Conservation (phyloP, 345 rosid genomes). For the Combretum micranthum region DNA sequence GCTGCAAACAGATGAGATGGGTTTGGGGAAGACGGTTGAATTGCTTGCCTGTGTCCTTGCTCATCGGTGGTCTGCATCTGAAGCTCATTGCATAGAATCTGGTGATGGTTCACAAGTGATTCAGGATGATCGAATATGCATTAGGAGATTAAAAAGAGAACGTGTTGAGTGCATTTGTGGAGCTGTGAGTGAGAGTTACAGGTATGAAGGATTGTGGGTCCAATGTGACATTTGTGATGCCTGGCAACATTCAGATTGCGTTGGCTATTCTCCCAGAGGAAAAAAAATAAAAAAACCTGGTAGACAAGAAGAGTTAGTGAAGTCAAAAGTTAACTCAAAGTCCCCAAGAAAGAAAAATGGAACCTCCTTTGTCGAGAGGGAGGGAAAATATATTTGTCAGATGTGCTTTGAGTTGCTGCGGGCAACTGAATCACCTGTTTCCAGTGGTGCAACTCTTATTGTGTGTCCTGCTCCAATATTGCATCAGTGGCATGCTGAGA, state of each 20-base stretch:
- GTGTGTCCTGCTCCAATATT: constrained; percentile 96
- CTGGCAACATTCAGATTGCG: constrained; percentile 99
- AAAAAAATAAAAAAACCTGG: constrained; percentile 23
- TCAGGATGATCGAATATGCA: constrained; percentile 32
- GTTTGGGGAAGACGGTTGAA: constrained; percentile 94
- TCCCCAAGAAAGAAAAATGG: constrained; percentile 42
- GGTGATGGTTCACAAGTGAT: constrained; percentile 17
- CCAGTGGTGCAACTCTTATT: constrained; percentile 87
- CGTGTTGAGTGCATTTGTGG: constrained; percentile 95
- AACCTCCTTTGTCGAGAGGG: constrained; percentile 42
- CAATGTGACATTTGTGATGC: constrained; percentile 97
- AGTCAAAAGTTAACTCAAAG: constrained; percentile 21
- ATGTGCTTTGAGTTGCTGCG: constrained; percentile 70
- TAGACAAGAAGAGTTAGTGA: constrained; percentile 6
- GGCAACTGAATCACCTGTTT: constrained; percentile 68
- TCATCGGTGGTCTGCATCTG: constrained; percentile 51
- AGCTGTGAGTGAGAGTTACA: constrained; percentile 80
- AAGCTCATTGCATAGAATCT: constrained; percentile 15
- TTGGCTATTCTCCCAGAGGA: constrained; percentile 81
- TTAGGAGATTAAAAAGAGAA: constrained; percentile 67
- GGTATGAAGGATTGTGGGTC: constrained; percentile 85
- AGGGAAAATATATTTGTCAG: constrained; percentile 70
- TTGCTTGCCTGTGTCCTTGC: constrained; percentile 85
- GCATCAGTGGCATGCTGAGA: constrained; percentile 92
- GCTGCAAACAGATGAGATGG: constrained; percentile 84